Percentiles rank a stretch among this genome's conserved stretches.
Conservation (phyloP, 805 yeast genomes). For the Wickerhamomyces xylosicus region DNA sequence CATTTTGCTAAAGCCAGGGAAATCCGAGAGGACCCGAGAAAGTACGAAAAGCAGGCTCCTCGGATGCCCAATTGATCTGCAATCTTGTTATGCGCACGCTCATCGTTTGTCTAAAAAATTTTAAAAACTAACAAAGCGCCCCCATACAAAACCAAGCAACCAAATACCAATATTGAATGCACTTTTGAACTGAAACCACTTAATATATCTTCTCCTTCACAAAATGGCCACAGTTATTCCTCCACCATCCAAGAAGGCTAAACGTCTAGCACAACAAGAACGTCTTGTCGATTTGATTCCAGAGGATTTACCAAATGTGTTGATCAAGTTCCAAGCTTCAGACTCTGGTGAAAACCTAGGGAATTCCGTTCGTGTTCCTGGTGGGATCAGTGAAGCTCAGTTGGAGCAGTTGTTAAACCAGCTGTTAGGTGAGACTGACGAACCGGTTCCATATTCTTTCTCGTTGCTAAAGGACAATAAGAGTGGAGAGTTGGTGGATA, state of each 20-base stretch:
- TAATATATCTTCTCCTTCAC: background rate
- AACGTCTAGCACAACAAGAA: slow-evolving; percentile 71
- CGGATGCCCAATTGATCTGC: too few relatives aligned
- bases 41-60: too few relatives aligned
- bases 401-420: slow-evolving; percentile 82
- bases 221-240: slow-evolving; percentile 88
- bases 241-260: slow-evolving; percentile 87
- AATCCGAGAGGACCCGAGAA: too few relatives aligned
- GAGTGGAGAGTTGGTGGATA: slow-evolving; percentile 47
- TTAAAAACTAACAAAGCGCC: too few relatives aligned
- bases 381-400: slow-evolving; percentile 74
- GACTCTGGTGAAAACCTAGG: slow-evolving; percentile 86
- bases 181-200: too few relatives aligned
- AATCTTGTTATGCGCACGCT: too few relatives aligned
- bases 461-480: slow-evolving; percentile 45
- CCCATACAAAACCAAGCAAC: too few relatives aligned
- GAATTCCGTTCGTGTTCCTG: slow-evolving; percentile 84
- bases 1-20: too few relatives aligned
- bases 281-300: slow-evolving; percentile 70
- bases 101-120: too few relatives aligned
- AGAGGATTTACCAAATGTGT: slow-evolving; percentile 72
- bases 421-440: slow-evolving; percentile 52
- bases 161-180: too few relatives aligned
- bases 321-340: slow-evolving; percentile 83
- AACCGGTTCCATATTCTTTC: slow-evolving; percentile 81